Conservation (phyloP, 345 rosid genomes). For the Salix dunnii region DNA sequence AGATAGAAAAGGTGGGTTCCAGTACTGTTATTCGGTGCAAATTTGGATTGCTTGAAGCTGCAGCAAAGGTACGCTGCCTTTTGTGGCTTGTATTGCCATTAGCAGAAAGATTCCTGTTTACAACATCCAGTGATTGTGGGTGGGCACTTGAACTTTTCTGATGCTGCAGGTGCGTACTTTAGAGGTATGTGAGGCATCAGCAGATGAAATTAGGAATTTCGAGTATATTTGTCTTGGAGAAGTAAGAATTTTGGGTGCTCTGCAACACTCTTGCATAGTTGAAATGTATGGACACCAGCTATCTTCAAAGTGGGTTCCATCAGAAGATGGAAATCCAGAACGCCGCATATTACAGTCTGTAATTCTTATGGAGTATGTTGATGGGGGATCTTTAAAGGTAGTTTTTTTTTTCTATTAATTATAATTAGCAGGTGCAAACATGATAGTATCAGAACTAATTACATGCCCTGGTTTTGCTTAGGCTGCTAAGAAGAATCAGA, state of each 20-base stretch:
- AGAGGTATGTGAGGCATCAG: constrained; percentile 51
- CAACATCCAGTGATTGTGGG: not conserved
- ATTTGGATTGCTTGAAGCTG: constrained; percentile 66
- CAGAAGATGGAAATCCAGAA: constrained; percentile 53
- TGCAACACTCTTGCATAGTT: constrained; percentile 81
- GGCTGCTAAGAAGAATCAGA: not conserved
- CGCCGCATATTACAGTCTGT: constrained; percentile 58
- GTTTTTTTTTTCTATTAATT: not conserved
- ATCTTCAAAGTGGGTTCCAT: constrained; percentile 61
- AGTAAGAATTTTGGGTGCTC: constrained; percentile 70
- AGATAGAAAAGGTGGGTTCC: constrained; percentile 52
- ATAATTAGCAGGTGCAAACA: not conserved
- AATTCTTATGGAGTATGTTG: constrained; percentile 75
- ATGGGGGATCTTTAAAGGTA: constrained; percentile 89
- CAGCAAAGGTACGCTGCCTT: constrained; percentile 59
- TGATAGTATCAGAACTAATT: not conserved
- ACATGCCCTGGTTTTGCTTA: not conserved
- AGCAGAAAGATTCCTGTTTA: not conserved
- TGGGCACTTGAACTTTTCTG: not conserved
- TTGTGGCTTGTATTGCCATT: not conserved
- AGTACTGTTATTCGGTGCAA: constrained; percentile 63
- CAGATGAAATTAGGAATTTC: constrained; percentile 60
- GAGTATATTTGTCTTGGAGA: constrained; percentile 87
- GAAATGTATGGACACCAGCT: constrained; percentile 86
- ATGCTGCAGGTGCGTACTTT: constrained; percentile 61